phyloP scores from a whole-genome alignment of 495 filamentous ascomycete genomes.

The Trypethelium eluteriae region DNA sequence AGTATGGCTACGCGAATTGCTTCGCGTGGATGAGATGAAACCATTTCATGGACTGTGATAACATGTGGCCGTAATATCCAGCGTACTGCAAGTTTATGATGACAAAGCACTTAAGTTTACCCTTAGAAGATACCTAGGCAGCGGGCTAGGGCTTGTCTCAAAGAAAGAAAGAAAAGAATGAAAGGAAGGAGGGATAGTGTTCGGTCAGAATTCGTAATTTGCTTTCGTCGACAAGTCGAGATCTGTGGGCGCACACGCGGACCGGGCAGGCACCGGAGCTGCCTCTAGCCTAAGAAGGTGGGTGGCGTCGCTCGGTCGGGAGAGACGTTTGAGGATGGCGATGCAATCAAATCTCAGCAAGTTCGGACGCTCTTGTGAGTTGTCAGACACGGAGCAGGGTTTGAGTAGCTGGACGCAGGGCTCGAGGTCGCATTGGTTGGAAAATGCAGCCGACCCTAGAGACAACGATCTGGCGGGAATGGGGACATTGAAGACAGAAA shows the following conservation, averaged over 20 bases:
- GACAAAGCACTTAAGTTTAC: no score
- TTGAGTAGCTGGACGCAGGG: neutral
- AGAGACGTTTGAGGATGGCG: neutral
- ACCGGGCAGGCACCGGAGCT: no score
- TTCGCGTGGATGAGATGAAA: conserved; percentile 1
- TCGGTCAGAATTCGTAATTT: no score
- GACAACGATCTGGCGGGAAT: neutral
- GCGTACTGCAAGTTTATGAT: no score
- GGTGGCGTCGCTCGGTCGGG: conserved; percentile 1
- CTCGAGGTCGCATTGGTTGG: neutral
- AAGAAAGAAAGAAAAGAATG: no score
- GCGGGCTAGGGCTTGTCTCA: no score
- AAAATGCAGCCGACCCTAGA: neutral
- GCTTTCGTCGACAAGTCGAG: no score
- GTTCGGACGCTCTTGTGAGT: neutral
- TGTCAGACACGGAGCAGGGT: neutral
- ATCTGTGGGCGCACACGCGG: no score
- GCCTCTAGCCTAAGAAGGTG: neutral
- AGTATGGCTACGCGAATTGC: neutral
- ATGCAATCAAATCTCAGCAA: conserved; percentile 1
- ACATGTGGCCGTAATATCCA: no score
- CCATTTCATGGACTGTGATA: neutral
- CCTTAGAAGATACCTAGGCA: no score
- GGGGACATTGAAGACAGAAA: no score
- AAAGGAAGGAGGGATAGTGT: no score